Evolutionary conservation across 768 basidiomycete genomes (phyloP), one percentile per base, ranked within the genome.

Genomic region (Mycena pura): DNA sequence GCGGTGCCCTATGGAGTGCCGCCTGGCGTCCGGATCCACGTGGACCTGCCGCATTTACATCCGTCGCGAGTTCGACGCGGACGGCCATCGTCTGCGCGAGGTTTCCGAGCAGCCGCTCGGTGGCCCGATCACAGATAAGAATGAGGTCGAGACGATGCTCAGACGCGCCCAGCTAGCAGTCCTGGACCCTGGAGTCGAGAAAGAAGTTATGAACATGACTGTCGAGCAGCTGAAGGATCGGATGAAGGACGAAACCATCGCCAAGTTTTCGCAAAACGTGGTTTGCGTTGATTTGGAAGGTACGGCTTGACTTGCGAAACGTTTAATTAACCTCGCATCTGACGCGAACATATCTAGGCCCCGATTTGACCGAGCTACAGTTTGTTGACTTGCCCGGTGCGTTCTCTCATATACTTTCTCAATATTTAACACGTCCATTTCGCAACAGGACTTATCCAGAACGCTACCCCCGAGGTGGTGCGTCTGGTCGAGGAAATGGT

Each of bases 401-500:
- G 67, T 28, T 2, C 19, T 29, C 1, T 1, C n/a, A 32, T 27
- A 9, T 14, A 7, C 6, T 22, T 27, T 15, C n/a, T n/a, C n/a
- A n/a, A n/a, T n/a, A n/a, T n/a, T n/a, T n/a, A n/a, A 38, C 10
- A 8, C 10, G 2, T 55, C 6, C n/a, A 25, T 36, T 7, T 5
- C 28, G 32, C 41, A 13, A 31, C 55, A 82, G 85, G 85, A 19
- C 71, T 85, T 47, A 82, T 85, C 6, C 78, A 82, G 44, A 82
- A 82, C 54, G 83, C 78, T 2, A 77, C 78, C 6, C 72, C 76
- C 2, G 71, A 81, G 1, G 63, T 74, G 1, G 76, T 80, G 2
- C 66, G 78, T 15, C 72, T 86, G 4, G 81, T 87, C 2, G 79
- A 82, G 53, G 72, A 77, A 19, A 73, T 88, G 59, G 84, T 85